A percentile compares a stretch with the other conserved stretches of the same genome.
These are phyloP conservation scores for Nematodospora valgi DNA, from an alignment of 805 yeast species.

Conservation along the genomic window DNA sequence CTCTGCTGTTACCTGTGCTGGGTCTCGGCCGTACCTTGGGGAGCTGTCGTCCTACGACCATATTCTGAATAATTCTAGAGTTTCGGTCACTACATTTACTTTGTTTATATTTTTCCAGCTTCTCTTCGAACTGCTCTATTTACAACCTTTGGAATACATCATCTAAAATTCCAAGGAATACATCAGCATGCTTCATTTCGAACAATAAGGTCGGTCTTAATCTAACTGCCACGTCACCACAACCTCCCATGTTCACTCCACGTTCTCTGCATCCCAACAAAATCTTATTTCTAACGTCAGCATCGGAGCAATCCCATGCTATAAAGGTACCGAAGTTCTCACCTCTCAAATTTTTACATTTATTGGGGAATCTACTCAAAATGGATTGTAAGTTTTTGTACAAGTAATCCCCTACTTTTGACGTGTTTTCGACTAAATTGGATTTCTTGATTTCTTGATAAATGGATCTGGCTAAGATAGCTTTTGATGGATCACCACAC, in stretches of 20 bases:
- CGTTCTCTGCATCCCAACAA: constrained; percentile 42
- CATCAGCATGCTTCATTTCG: constrained; percentile 58
- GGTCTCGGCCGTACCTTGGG: no score
- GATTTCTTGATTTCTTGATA: constrained; percentile 51
- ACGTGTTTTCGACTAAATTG: constrained; percentile 46
- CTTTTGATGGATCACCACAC: constrained; percentile 75
- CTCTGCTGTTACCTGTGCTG: no score
- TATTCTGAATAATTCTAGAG: no score
- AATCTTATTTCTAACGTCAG: constrained; percentile 44
- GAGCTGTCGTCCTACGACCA: no score
- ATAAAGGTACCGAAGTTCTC: constrained; percentile 61
- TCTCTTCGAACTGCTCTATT: no score
- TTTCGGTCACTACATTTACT: no score
- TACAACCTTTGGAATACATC: constrained; percentile 17
- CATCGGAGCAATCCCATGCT: constrained; percentile 55
- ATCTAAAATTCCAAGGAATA: constrained; percentile 45
- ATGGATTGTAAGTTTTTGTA: constrained; percentile 40
- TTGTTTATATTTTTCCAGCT: no score
- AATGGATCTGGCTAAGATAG: constrained; percentile 59
- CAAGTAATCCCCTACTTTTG: constrained; percentile 53
- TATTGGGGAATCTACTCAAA: constrained; percentile 38
- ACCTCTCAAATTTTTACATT: constrained; percentile 54
- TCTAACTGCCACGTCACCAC: constrained; percentile 57
- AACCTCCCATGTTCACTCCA: constrained; percentile 68
- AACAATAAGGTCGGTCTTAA: constrained; percentile 65